Evolutionary conservation across 2,329 filamentous ascomycete species (phyloP).

Genomic region (Oidium heveae): DNA sequence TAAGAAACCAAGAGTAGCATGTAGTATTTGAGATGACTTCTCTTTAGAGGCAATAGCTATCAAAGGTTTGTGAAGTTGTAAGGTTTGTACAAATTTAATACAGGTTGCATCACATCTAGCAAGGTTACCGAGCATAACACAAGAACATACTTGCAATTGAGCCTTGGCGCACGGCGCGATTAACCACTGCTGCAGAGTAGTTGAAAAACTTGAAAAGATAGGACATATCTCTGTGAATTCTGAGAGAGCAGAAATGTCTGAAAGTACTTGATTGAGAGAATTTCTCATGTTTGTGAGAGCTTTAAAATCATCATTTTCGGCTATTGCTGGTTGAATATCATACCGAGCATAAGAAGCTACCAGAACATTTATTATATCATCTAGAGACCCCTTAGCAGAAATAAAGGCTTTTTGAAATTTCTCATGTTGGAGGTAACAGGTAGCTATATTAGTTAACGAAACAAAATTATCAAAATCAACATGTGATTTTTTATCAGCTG

Average conservation of each 20-base stretch:
- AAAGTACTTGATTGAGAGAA: slow-evolving; percentile 24
- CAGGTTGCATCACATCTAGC: slow-evolving; percentile 31
- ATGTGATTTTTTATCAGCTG: slow-evolving; percentile 17
- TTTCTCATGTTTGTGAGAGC: slow-evolving; percentile 24
- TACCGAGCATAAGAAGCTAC: slow-evolving; percentile 22
- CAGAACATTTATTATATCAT: slow-evolving; percentile 23
- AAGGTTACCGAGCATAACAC: slow-evolving; percentile 34
- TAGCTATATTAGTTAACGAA: slow-evolving; percentile 23
- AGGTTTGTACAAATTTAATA: slow-evolving; percentile 22
- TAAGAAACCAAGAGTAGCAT: slow-evolving; percentile 31
- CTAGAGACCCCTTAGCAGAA: slow-evolving; percentile 14
- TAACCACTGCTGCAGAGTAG: slow-evolving; percentile 24
- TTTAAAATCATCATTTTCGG: slow-evolving; percentile 20
- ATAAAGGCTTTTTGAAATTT: slow-evolving; percentile 22
- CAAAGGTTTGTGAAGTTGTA: slow-evolving; percentile 21
- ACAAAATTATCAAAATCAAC: slow-evolving; percentile 29
- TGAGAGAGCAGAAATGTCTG: slow-evolving; percentile 25
- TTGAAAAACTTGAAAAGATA: slow-evolving; percentile 18
- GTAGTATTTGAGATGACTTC: slow-evolving; percentile 25
- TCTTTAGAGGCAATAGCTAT: slow-evolving; percentile 20
- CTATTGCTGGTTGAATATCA: slow-evolving; percentile 8
- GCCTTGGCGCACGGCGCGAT: slow-evolving; percentile 12
- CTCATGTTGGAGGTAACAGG: slow-evolving; percentile 29
- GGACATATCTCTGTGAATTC: slow-evolving; percentile 20
- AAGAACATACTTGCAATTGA: slow-evolving; percentile 29